phyloP scores from a whole-genome alignment of 73 alveolate genomes.

The Paramecium biaurelia region DNA sequence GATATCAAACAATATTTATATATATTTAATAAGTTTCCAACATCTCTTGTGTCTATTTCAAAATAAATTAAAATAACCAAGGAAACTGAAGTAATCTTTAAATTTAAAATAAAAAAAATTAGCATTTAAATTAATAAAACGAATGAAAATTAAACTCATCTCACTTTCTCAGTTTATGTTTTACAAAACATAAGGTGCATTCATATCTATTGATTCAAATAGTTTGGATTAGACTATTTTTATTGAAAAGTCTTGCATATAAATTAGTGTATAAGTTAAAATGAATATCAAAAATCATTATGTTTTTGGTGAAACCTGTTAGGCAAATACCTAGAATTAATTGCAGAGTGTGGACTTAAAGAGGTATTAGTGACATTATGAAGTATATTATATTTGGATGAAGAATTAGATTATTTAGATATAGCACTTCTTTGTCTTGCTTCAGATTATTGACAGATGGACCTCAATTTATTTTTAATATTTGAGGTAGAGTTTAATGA shows the following conservation, averaged over 20 bases:
- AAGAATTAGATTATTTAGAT: conserved; percentile 24
- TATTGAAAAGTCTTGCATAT: neutral
- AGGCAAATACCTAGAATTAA: neutral
- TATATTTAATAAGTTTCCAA: too few species aligned
- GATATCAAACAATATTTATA: too few species aligned
- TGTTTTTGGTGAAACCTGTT: neutral
- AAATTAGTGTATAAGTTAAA: neutral
- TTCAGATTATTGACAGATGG: neutral
- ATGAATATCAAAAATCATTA: conserved; percentile 16
- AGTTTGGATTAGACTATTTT: neutral
- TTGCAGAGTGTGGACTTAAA: neutral
- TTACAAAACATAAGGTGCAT: too few species aligned
- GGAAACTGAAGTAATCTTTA: too few species aligned
- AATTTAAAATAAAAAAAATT: too few species aligned
- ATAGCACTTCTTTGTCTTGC: conserved; percentile 5
- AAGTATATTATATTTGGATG: neutral
- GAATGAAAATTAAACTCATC: too few species aligned
- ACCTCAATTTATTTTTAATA: neutral
- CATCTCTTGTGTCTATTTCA: too few species aligned
- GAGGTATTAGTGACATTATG: conserved; percentile 28
- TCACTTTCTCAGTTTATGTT: too few species aligned
- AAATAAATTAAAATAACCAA: too few species aligned
- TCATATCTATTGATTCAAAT: too few species aligned
- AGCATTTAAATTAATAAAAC: too few species aligned
- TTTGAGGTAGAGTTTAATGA: neutral